Percentiles rank a stretch among this genome's conserved stretches.
These are phyloP conservation scores for Microdochium trichocladiopsis DNA, from an alignment of 2,329 filamentous ascomycete genomes.

Conservation along the genomic window DNA sequence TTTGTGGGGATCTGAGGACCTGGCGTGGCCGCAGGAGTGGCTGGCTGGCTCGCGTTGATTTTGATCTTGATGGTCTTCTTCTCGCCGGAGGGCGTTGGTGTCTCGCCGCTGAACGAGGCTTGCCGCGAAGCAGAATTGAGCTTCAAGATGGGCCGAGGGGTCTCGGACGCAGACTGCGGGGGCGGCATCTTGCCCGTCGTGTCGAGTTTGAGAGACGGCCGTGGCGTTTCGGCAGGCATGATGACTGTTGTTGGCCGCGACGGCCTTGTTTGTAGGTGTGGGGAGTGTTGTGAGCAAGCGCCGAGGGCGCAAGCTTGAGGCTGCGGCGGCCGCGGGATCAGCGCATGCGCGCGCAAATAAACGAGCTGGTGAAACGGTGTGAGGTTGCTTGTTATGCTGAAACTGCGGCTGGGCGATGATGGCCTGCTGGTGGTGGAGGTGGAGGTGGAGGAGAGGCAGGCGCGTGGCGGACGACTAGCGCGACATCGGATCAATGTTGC, in stretches of 20 bases:
- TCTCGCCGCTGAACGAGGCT: slow-evolving; percentile 14
- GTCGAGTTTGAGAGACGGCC: slow-evolving; percentile 19
- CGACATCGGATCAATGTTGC: no score
- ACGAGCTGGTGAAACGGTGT: no score
- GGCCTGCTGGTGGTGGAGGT: no score
- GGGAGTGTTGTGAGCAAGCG: background rate
- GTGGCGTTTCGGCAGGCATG: slow-evolving; percentile 18
- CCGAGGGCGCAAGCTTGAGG: background rate
- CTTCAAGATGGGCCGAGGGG: slow-evolving; percentile 21
- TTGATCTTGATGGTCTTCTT: slow-evolving; percentile 32
- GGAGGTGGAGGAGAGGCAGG: no score
- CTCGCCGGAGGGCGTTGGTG: slow-evolving; percentile 18
- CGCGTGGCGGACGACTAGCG: no score
- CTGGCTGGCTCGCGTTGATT: slow-evolving; percentile 20
- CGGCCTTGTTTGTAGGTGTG: background rate
- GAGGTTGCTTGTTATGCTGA: no score
- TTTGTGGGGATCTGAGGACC: slow-evolving; percentile 25
- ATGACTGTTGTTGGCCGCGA: background rate
- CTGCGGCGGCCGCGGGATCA: background rate
- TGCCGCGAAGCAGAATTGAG: slow-evolving; percentile 19
- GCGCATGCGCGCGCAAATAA: background rate
- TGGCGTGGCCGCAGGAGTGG: slow-evolving; percentile 17
- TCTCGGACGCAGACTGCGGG: slow-evolving; percentile 15
- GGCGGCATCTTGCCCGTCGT: slow-evolving; percentile 20
- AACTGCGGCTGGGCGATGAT: no score